Evolutionary conservation across 2,329 filamentous ascomycete species (phyloP).

Genomic region (Orbilia ellipsospora): DNA sequence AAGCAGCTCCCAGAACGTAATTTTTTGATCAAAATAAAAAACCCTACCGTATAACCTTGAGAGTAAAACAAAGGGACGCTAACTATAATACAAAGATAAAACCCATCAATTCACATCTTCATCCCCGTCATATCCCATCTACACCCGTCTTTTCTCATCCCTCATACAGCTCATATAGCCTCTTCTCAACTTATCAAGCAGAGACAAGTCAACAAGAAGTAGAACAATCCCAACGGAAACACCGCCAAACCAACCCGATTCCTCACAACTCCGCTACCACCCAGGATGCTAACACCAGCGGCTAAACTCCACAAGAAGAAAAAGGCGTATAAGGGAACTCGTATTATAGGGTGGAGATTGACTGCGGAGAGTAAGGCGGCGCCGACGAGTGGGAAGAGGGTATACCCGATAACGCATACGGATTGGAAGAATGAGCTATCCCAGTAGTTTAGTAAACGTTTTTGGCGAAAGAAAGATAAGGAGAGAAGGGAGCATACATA

Average conservation of each 20-base stretch:
- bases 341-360: constrained; percentile 78
- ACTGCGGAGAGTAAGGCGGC: constrained; percentile 89
- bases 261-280: constrained; percentile 93
- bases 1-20: not conserved
- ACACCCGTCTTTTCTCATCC: too few relatives aligned
- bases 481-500: constrained; percentile 75
- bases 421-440: constrained; percentile 94
- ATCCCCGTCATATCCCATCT: too few relatives aligned
- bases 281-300: constrained; percentile 93
- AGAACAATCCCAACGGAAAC: constrained; percentile 95
- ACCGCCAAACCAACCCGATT: constrained; percentile 94
- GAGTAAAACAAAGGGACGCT: constrained; percentile 1
- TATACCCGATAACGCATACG: constrained; percentile 98
- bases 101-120: too few relatives aligned
- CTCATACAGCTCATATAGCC: not conserved
- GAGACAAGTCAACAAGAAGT: constrained; percentile 88
- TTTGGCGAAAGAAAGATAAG: too few relatives aligned
- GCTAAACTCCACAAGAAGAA: constrained; percentile 93
- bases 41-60: constrained; percentile 4
- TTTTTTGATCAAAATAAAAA: constrained; percentile 7
- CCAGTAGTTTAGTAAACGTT: constrained; percentile 56
- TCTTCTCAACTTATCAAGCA: constrained; percentile 86
- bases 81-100: constrained; percentile 23
- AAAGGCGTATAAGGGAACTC: constrained; percentile 90
- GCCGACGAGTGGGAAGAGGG: constrained; percentile 94